Conservation (phyloP, 768 basidiomycete species). For the Cystobasidiopsis lactophilus region DNA sequence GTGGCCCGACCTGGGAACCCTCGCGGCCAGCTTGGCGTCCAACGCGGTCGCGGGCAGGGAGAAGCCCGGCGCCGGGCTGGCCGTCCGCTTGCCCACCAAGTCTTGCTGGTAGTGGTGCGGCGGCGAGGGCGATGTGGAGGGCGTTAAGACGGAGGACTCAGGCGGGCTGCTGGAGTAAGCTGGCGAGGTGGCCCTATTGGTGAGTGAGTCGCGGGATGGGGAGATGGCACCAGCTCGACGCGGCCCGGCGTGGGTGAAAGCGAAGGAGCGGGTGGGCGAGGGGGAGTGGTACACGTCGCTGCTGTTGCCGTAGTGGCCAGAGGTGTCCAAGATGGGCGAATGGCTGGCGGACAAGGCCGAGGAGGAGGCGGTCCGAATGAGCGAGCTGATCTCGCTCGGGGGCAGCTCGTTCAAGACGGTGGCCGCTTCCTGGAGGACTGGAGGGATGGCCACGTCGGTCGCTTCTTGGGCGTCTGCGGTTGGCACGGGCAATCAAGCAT, state of each 20-base stretch:
- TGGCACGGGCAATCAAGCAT: neutral
- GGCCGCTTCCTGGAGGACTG: neutral
- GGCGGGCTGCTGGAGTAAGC: neutral
- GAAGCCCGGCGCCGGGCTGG: no score
- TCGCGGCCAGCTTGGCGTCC: no score
- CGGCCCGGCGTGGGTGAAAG: neutral
- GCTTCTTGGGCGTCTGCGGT: slow-evolving; percentile 1
- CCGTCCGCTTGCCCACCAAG: no score
- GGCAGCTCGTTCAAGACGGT: neutral
- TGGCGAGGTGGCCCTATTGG: neutral
- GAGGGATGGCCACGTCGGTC: neutral
- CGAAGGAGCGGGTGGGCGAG: neutral
- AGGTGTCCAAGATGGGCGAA: neutral
- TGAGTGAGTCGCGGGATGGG: neutral
- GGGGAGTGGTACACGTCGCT: neutral
- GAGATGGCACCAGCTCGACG: neutral
- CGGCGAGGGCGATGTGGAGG: neutral
- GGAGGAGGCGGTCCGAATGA: neutral
- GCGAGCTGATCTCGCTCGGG: neutral
- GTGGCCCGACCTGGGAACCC: no score
- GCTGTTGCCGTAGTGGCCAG: no score
- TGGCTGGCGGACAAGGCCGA: neutral
- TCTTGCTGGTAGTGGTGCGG: no score
- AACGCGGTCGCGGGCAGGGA: no score
- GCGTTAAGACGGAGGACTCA: neutral